Conservation (phyloP, 352 stramenopile genomes). For the Phytophthora hibernalis region DNA sequence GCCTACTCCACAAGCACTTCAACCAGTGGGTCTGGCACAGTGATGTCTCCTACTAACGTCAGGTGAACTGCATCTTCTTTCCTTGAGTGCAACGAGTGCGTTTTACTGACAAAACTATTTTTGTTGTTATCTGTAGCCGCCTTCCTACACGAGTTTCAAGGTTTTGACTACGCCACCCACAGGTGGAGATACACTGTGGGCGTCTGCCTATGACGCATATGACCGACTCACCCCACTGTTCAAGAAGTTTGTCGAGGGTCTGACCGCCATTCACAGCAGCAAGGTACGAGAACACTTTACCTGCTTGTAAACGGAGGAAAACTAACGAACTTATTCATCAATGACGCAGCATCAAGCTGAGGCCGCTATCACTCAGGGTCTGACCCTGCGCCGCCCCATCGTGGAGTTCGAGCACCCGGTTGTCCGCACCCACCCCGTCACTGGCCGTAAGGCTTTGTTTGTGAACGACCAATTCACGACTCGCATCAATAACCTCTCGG, state of each 20-base stretch:
- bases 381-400: constrained; percentile 36
- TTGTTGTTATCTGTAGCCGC: constrained; percentile 25
- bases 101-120: too few relatives aligned
- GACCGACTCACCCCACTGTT: constrained; percentile 51
- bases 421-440: constrained; percentile 49
- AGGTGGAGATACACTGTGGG: constrained; percentile 55
- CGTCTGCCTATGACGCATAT: constrained; percentile 55
- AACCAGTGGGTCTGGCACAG: constrained; percentile 55
- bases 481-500: constrained; percentile 46
- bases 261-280: constrained; percentile 57
- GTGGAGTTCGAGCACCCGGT: constrained; percentile 52
- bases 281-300: constrained; percentile 14
- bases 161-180: constrained; percentile 38
- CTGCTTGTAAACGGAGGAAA: background rate
- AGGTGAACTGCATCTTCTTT: too few relatives aligned
- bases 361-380: constrained; percentile 15
- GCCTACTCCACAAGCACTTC: too few relatives aligned
- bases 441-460: constrained; percentile 36
- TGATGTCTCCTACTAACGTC: constrained; percentile 48
- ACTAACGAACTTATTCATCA: background rate
- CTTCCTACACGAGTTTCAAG: constrained; percentile 36
- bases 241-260: constrained; percentile 47
- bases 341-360: constrained; percentile 16
- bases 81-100: too few relatives aligned
- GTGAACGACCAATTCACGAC: constrained; percentile 51